Evolutionary conservation across 306 rosid genomes (phyloP).

Genomic region (Lithocarpus polystachyus): DNA sequence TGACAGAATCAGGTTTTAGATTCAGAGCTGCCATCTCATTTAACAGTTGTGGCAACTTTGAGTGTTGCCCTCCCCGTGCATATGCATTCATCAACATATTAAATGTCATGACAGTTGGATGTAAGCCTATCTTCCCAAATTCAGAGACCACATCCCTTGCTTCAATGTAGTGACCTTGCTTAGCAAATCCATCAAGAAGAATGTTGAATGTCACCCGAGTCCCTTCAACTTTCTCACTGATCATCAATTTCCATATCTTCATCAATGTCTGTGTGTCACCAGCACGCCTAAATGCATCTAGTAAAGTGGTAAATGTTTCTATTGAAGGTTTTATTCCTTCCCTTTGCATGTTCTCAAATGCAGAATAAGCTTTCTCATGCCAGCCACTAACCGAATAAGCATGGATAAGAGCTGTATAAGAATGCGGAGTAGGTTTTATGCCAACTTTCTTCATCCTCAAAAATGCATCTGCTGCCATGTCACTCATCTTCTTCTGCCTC

Average conservation of each 20-base stretch:
- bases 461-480: slow-evolving; percentile 86
- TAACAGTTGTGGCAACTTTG: slow-evolving; percentile 71
- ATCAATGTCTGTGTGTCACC: slow-evolving; percentile 67
- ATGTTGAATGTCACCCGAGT: slow-evolving; percentile 67
- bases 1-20: slow-evolving; percentile 79
- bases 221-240: slow-evolving; percentile 56
- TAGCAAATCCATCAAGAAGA: slow-evolving; percentile 85
- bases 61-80: slow-evolving; percentile 79
- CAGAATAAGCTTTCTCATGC: slow-evolving; percentile 76
- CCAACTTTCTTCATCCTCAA: slow-evolving; percentile 80
- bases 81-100: slow-evolving; percentile 87
- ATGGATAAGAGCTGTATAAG: slow-evolving; percentile 85
- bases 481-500: slow-evolving; percentile 64
- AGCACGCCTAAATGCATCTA: slow-evolving; percentile 78
- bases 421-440: slow-evolving; percentile 72
- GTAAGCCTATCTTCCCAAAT: slow-evolving; percentile 69
- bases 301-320: slow-evolving; percentile 81
- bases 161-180: slow-evolving; percentile 74
- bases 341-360: slow-evolving; percentile 70
- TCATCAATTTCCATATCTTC: slow-evolving; percentile 85
- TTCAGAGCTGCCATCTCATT: slow-evolving; percentile 68
- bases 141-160: slow-evolving; percentile 81
- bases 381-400: slow-evolving; percentile 76
- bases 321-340: slow-evolving; percentile 73
- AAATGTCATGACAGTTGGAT: slow-evolving; percentile 76